Evolutionary conservation across 1,284 basidiomycete species (phyloP).

Genomic region (Xerocomus minutiporus): DNA sequence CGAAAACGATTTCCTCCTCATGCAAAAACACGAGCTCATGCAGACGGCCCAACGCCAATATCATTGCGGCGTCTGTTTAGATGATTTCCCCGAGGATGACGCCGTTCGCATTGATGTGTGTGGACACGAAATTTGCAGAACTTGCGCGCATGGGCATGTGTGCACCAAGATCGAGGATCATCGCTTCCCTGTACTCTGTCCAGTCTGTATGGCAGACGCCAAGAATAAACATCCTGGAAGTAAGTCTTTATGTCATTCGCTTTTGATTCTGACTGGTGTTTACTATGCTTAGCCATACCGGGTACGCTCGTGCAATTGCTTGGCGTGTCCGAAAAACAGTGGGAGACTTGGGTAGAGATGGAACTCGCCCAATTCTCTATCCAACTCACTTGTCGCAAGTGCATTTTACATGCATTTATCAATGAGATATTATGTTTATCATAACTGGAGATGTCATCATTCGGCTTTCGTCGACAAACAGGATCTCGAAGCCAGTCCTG

Average conservation of each 20-base stretch:
- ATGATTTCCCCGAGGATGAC: constrained; percentile 44
- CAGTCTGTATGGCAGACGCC: constrained; percentile 42
- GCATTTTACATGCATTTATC: background rate
- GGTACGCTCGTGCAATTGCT: constrained; percentile 41
- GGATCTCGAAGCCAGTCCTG: constrained; percentile 41
- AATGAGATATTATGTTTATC: background rate
- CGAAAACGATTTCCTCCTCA: constrained; percentile 39
- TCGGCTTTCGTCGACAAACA: constrained; percentile 46
- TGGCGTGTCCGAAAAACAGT: constrained; percentile 47
- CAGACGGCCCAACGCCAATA: constrained; percentile 35
- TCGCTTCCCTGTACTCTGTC: constrained; percentile 58
- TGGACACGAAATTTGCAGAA: constrained; percentile 51
- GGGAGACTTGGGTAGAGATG: constrained; percentile 49
- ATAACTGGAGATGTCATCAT: constrained; percentile 38
- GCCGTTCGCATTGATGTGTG: constrained; percentile 46
- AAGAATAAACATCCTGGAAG: constrained; percentile 37
- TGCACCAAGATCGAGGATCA: constrained; percentile 45
- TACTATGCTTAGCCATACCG: constrained; percentile 35
- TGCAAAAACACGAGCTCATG: constrained; percentile 35
- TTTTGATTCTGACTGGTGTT: background rate
- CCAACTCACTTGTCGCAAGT: constrained; percentile 37
- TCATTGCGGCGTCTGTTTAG: constrained; percentile 56
- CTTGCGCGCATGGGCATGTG: constrained; percentile 47
- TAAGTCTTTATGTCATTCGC: constrained; percentile 23
- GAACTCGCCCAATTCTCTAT: constrained; percentile 51